Percentiles rank a stretch among this genome's conserved stretches.
These are phyloP conservation scores for Curvularia sp. DNA, from an alignment of 2,329 filamentous ascomycete species.

Conservation along the genomic window DNA sequence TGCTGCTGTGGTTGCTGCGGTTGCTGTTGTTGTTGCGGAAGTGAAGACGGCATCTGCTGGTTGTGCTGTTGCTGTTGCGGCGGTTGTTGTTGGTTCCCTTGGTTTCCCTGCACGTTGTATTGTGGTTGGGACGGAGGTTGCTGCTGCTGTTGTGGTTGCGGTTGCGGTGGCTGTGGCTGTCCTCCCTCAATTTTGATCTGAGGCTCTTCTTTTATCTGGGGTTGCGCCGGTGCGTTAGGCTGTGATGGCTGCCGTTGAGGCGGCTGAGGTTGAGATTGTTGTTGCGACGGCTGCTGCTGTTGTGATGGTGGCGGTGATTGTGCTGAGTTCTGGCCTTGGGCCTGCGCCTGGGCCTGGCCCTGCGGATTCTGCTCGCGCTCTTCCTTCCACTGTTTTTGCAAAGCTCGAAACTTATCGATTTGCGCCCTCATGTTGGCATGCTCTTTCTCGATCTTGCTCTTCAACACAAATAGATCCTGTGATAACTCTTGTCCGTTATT, in stretches of 20 bases:
- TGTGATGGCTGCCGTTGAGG: slow-evolving; percentile 46
- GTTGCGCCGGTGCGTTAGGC: slow-evolving; percentile 32
- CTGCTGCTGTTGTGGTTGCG: slow-evolving; percentile 30
- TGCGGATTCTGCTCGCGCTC: slow-evolving; percentile 46
- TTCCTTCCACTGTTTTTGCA: slow-evolving; percentile 45
- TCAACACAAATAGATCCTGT: slow-evolving; percentile 38
- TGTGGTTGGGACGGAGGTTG: slow-evolving; percentile 17
- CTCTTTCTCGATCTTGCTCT: slow-evolving; percentile 40
- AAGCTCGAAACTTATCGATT: slow-evolving; percentile 47
- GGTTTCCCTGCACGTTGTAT: slow-evolving; percentile 36
- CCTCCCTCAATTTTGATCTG: slow-evolving; percentile 50
- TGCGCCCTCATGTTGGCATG: slow-evolving; percentile 41
- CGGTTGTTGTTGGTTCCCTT: slow-evolving; percentile 33
- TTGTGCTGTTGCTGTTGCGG: slow-evolving; percentile 33
- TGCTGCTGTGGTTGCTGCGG: slow-evolving; percentile 26
- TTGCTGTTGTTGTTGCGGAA: slow-evolving; percentile 31
- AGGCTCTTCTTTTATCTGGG: slow-evolving; percentile 44
- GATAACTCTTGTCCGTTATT: slow-evolving; percentile 45
- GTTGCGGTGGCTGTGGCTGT: slow-evolving; percentile 31
- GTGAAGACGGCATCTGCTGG: slow-evolving; percentile 31
- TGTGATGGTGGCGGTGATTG: slow-evolving; percentile 31
- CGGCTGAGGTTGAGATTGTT: slow-evolving; percentile 33
- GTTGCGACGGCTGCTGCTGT: slow-evolving; percentile 28
- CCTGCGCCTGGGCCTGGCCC: slow-evolving; percentile 38
- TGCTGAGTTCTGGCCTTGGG: slow-evolving; percentile 31